phyloP scores from a whole-genome alignment of 2,329 filamentous ascomycete genomes.

The Sporothrix protearum region DNA sequence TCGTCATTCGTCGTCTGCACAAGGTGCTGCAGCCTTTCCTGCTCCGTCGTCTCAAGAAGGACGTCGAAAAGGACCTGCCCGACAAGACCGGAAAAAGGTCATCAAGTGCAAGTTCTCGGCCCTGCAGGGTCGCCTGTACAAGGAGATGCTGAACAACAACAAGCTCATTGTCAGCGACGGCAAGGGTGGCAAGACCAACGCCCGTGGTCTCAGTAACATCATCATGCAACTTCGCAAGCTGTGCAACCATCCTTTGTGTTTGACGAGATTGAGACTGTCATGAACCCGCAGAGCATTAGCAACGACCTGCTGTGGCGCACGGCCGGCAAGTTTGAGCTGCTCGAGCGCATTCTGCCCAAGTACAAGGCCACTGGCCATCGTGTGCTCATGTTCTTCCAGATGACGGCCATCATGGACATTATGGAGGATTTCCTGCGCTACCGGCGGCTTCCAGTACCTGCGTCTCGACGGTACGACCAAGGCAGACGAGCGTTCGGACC shows the following conservation, averaged over 20 bases:
- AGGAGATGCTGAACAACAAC: conserved; percentile 95
- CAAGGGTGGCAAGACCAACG: conserved; percentile 89
- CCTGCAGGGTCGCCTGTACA: conserved; percentile 88
- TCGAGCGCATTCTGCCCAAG: conserved; percentile 90
- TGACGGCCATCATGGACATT: conserved; percentile 99
- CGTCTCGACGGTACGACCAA: conserved; percentile 96
- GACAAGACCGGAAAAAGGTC: conserved; percentile 99
- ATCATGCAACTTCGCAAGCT: conserved; percentile 99
- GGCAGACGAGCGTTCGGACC: conserved; percentile 90
- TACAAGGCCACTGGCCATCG: conserved; percentile 88
- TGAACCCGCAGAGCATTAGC: conserved; percentile 84
- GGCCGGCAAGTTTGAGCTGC: conserved; percentile 91
- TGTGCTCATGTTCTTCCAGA: conserved; percentile 99
- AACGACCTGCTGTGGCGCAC: conserved; percentile 96
- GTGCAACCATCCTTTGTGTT: conserved; percentile 99
- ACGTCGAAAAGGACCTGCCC: conserved; percentile 96
- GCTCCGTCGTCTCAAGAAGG: conserved; percentile 96
- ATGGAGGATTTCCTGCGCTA: conserved; percentile 97
- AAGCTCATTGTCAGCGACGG: conserved; percentile 91
- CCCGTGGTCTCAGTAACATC: conserved; percentile 97
- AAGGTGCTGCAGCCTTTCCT: conserved; percentile 97
- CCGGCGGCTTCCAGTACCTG: conserved; percentile 78
- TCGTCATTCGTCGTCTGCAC: conserved; percentile 96
- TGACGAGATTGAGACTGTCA: conserved; percentile 94
- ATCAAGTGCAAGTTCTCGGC: conserved; percentile 99